Conservation (phyloP, 345 rosid species). For the Moricandia moricandioides region DNA sequence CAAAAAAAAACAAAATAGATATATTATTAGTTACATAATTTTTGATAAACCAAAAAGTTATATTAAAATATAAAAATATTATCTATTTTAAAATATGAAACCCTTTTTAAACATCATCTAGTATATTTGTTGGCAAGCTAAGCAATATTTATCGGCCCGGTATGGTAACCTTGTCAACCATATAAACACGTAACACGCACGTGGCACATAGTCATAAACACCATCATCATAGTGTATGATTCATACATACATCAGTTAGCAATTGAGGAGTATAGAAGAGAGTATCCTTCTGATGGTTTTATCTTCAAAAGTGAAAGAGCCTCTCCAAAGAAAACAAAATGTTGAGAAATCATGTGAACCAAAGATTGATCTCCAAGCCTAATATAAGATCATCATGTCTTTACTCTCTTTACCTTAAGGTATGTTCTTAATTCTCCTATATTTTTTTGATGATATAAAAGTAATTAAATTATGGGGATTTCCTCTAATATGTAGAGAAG, state of each 20-base stretch:
- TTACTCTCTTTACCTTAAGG: slow-evolving; percentile 23
- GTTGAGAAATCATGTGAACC: slow-evolving; percentile 19
- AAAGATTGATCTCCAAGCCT: slow-evolving; percentile 8
- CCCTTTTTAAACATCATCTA: too few relatives aligned
- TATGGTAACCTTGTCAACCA: background rate
- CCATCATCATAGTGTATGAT: background rate
- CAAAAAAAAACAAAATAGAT: too few relatives aligned
- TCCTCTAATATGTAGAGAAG: slow-evolving; percentile 22
- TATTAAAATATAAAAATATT: too few relatives aligned
- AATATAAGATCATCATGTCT: slow-evolving; percentile 14
- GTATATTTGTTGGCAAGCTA: too few relatives aligned
- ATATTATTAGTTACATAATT: too few relatives aligned
- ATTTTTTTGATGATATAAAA: background rate
- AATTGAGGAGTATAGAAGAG: background rate
- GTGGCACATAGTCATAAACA: slow-evolving; percentile 18
- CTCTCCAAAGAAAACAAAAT: background rate
- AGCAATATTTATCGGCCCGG: background rate
- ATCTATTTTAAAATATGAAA: too few relatives aligned
- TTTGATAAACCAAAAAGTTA: too few relatives aligned
- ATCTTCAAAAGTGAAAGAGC: background rate
- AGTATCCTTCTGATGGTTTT: background rate
- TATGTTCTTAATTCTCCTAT: background rate
- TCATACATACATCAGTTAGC: background rate
- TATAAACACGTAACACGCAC: background rate
- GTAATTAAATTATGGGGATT: background rate